A percentile compares a stretch with the other conserved stretches of the same genome.
These are phyloP conservation scores for Yamadazyma oceani DNA, from an alignment of 1,139 yeast species.

Conservation along the genomic window DNA sequence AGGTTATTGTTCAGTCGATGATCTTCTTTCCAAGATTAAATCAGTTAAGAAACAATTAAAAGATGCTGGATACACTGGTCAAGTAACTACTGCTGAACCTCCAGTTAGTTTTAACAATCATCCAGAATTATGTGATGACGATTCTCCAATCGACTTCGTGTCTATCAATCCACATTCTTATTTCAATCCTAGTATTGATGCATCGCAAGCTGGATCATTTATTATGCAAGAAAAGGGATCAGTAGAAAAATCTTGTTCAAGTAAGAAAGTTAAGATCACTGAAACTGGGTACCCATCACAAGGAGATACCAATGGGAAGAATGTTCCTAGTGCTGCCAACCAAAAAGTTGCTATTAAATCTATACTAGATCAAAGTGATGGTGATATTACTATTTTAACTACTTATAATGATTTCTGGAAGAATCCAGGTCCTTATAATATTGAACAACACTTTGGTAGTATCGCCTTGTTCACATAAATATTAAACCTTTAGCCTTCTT, in stretches of 20 bases:
- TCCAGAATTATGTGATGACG: conserved; percentile 63
- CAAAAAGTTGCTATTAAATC: conserved; percentile 68
- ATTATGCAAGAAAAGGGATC: conserved; percentile 59
- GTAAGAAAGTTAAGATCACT: conserved; percentile 54
- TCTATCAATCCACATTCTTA: conserved; percentile 88
- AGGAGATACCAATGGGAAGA: conserved; percentile 69
- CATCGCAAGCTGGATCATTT: conserved; percentile 72
- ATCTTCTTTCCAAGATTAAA: conserved; percentile 61
- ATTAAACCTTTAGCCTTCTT: background rate
- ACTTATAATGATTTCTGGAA: conserved; percentile 86
- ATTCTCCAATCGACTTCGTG: conserved; percentile 69
- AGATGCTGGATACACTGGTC: conserved; percentile 75
- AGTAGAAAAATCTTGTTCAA: conserved; percentile 53
- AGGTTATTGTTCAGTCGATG: conserved; percentile 56
- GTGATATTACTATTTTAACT: conserved; percentile 69
- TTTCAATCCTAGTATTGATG: conserved; percentile 62
- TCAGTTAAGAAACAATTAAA: conserved; percentile 58
- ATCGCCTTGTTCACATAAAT: conserved; percentile 39
- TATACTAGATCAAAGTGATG: conserved; percentile 56
- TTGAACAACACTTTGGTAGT: conserved; percentile 85
- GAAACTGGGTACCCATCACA: conserved; percentile 90
- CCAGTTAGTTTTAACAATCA: conserved; percentile 66
- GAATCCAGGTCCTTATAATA: conserved; percentile 75
- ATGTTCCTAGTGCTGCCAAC: conserved; percentile 68
- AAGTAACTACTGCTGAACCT: conserved; percentile 83